Base-by-base conservation (phyloP, 225 moss, liverwort and hornwort species). In the Bryoerythrophyllum caledonicum region DNA sequence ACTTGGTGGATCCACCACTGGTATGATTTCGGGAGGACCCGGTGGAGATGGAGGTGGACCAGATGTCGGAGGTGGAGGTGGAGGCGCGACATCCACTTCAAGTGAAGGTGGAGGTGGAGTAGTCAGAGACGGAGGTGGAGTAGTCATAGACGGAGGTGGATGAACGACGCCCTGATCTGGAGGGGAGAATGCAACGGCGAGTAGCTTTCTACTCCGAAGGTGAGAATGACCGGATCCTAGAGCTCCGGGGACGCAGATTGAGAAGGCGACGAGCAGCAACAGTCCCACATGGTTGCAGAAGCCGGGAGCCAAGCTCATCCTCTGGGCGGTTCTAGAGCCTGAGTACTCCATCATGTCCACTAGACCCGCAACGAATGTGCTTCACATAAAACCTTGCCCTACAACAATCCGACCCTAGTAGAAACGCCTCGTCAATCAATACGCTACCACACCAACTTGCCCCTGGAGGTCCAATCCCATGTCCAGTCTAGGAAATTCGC, bases 391-490 rank as follows among this genome's bases (percentile, higher is more conserved):
- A 40, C 0, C 11, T 41, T 40, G 26, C 17, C 20, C 58, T 58
- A 17, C 1, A 16, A 41, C 10, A 58, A 70, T 5, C 32, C 32
- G 32, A 3, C 32, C 3, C n/a, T n/a, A n/a, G n/a, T n/a, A n/a
- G n/a, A n/a, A n/a, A 40, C 4, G 4, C 9, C 15, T 19, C 48
- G 3, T 46, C 16, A 19, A 38, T 17, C 1, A 30, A 4, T 40
- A 46, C 6, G 48, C 17, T 19, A 20, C 27, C 11, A 24, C 19
- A 41, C n/a, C 46, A 49, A 8, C 21, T 23, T 4, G 0, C 46
- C n/a, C n/a, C n/a, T n/a, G n/a, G n/a, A n/a, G n/a, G n/a, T 37
- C 55, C 23, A 60, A 28, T 62, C 62, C 62, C 73, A 73, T 48
- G 16, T 7, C 34, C 26, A 44, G 28, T 14, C 27, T 2, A 26